Conservation (phyloP, 345 rosid genomes). For the Cardamine occulta region DNA sequence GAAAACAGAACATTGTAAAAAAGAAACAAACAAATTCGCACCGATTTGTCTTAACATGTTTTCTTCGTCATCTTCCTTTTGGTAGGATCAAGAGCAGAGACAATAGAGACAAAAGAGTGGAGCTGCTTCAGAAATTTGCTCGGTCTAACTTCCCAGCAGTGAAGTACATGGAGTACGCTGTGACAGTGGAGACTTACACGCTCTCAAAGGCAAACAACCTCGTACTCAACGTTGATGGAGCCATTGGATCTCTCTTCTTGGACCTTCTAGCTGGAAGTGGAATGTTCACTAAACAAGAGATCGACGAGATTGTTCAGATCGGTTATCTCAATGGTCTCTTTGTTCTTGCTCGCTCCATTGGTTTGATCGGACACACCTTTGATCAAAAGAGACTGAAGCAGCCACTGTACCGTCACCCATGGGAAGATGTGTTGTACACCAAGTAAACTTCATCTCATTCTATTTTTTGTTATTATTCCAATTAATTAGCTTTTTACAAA, state of each 20-base stretch:
- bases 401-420: slow-evolving; percentile 94
- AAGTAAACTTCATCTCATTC: slow-evolving; percentile 53
- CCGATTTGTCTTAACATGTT: not conserved
- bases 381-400: slow-evolving; percentile 99
- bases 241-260: slow-evolving; percentile 91
- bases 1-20: not conserved
- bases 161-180: slow-evolving; percentile 94
- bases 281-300: slow-evolving; percentile 90
- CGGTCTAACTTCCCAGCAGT: slow-evolving; percentile 90
- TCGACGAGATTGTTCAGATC: slow-evolving; percentile 88
- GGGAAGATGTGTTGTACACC: slow-evolving; percentile 99
- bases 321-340: slow-evolving; percentile 92
- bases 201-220: slow-evolving; percentile 87
- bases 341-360: slow-evolving; percentile 89
- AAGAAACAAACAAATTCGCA: not conserved
- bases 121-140: slow-evolving; percentile 86
- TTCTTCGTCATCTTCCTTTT: slow-evolving; percentile 23
- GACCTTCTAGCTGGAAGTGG: slow-evolving; percentile 96
- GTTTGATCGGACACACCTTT: slow-evolving; percentile 90
- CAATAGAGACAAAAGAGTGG: slow-evolving; percentile 97
- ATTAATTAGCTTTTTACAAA: slow-evolving; percentile 34
- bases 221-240: slow-evolving; percentile 88
- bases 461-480: slow-evolving; percentile 17
- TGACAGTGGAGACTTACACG: slow-evolving; percentile 87
- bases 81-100: slow-evolving; percentile 94